Evolutionary conservation across 2,329 filamentous ascomycete genomes (phyloP), one percentile per base, ranked within the genome.

Genomic region (Lasiodiplodia theobromae): DNA sequence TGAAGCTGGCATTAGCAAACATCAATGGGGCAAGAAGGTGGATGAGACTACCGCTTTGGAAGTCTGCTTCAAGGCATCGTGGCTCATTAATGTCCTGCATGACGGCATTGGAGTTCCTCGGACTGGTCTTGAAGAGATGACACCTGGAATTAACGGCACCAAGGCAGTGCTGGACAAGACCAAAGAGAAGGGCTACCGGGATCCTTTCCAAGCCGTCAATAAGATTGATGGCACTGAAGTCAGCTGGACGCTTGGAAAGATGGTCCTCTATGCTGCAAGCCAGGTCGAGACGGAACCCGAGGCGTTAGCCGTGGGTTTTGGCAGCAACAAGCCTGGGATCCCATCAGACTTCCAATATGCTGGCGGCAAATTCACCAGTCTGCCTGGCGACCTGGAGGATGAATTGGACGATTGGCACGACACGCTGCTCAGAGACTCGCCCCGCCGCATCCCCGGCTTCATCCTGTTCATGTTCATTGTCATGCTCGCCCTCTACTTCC

Each of bases 51-150:
- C 90, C 62, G 94, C 94, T 5, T 88, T 91, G 71, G 90, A 97
- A 76, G 92, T 97, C 1, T 99, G 96, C 78, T 99, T 99, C 86
- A 99, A 99, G 79, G 94, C 96, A 0, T 96, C 93, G 5, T 99
- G 96, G 96, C 84, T 99, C 54, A 97, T 99, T 77, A 99, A 96
- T 74, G 91, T 99, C 75, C 85, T 99, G 4, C 95, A 99, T 75
- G 93, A 97, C 71, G 96, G 96, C 2, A 97, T 99, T 72, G 96
- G 96, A 0, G 89, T 99, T 64, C 96, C 96, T 5, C 88, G 94
- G 63, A 85, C 96, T 6, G 93, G 92, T 0, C 81, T 97, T 16
- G 95, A 97, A 73, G 83, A 88, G 23, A 84, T 86, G 0, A 77
- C 80, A 11, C 77, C 78, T 8, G 82, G 82, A 16, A 84, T 88